Evolutionary conservation across 2,329 filamentous ascomycete species (phyloP), one percentile per base, ranked within the genome.

Genomic region (Colletotrichum musae): DNA sequence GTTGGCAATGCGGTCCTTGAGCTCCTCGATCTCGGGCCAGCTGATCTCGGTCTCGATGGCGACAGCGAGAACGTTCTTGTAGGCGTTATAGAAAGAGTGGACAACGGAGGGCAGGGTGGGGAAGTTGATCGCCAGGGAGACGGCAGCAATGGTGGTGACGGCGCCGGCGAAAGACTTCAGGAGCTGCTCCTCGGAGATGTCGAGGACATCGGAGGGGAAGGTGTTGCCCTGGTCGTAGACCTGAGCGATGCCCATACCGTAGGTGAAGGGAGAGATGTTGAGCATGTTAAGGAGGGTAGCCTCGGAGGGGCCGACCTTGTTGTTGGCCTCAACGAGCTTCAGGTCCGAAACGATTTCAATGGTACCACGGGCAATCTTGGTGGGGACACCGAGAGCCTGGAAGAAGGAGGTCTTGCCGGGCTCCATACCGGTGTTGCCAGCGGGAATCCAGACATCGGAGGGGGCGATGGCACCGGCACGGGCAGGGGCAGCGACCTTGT

Each of bases 361-460:
- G 87, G 96, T 99, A 97, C 96, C 97, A 97, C 96, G 96, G 83
- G 96, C 96, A 88, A 99, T 99, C 94, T 99, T 99, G 91, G 96
- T 99, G 83, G 96, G 96, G 83, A 99, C 94, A 94, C 95, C 95
- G 86, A 99, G 96, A 80, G 96, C 96, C 92, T 99, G 96, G 95
- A 99, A 99, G 94, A 99, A 99, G 83, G 96, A 98, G 81, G 96
- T 99, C 93, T 99, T 99, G 86, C 97, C 97, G 83, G 96, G 97
- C 87, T 99, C 96, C 96, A 99, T 99, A 88, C 96, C 96, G 80
- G 96, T 99, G 93, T 99, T 99, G 86, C 96, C 96, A 78, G 95
- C 96, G 76, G 96, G 96, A 77, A 99, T 84, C 88, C 87, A 99
- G 83, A 99, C 96, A 85, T 99, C 97, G 80, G 82, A 86, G 76